phyloP scores from a whole-genome alignment of 1,284 basidiomycete genomes.

The Inonotus obliquus region DNA sequence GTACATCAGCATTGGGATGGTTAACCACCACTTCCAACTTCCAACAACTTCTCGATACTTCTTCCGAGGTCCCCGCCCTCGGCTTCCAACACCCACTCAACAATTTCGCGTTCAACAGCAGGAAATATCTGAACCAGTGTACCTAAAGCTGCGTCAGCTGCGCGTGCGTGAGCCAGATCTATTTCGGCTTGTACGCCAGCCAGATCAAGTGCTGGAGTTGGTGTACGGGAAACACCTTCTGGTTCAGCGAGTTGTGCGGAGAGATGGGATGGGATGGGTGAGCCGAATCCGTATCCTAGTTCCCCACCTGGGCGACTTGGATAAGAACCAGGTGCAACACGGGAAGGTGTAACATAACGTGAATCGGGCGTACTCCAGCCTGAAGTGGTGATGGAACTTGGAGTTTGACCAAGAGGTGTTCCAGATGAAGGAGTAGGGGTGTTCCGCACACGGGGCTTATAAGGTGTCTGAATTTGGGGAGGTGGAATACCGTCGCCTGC shows the following conservation, averaged over 20 bases:
- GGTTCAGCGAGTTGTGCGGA: slow-evolving; percentile 22
- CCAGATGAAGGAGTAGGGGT: slow-evolving; percentile 28
- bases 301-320: slow-evolving; percentile 1
- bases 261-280: slow-evolving; percentile 26
- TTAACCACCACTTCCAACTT: slow-evolving; percentile 28
- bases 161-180: slow-evolving; percentile 61
- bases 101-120: slow-evolving; percentile 69
- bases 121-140: slow-evolving; percentile 89
- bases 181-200: slow-evolving; percentile 74
- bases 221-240: slow-evolving; percentile 50
- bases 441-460: slow-evolving; percentile 64
- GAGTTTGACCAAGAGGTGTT: slow-evolving; percentile 13
- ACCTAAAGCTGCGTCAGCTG: slow-evolving; percentile 57
- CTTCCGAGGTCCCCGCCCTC: slow-evolving; percentile 85
- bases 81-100: slow-evolving; percentile 83
- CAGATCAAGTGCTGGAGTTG: slow-evolving; percentile 67
- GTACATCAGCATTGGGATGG: not conserved
- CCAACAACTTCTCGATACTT: slow-evolving; percentile 82
- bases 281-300: not conserved
- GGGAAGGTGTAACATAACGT: slow-evolving; percentile 7
- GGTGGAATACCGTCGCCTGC: slow-evolving; percentile 28
- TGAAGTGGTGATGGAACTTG: slow-evolving; percentile 1
- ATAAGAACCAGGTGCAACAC: slow-evolving; percentile 5
- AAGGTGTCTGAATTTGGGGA: slow-evolving; percentile 59
- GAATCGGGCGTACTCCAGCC: slow-evolving; percentile 14